A percentile compares a stretch with the other conserved stretches of the same genome.
Conservation (phyloP, 2,329 filamentous ascomycete genomes). For the Fusarium phyllophilum region DNA sequence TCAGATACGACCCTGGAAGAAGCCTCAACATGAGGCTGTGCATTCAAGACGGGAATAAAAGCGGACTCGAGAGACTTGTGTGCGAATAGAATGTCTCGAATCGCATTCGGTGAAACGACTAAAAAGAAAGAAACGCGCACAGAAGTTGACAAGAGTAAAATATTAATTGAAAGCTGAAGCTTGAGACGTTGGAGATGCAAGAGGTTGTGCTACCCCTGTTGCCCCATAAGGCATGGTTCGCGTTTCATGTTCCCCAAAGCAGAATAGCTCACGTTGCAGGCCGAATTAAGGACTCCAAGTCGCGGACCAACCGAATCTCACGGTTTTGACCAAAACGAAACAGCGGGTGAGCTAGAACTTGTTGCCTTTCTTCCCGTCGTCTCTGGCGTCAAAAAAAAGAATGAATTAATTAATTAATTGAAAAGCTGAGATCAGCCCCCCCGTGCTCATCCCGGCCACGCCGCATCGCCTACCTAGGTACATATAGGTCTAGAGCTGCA, state of each 20-base stretch:
- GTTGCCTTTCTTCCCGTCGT: not conserved
- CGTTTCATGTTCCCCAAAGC: conserved; percentile 26
- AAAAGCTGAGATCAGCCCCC: conserved; percentile 1
- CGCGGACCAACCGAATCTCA: conserved; percentile 20
- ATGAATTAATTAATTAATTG: not conserved
- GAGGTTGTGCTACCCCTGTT: not conserved
- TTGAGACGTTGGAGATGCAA: conserved; percentile 29
- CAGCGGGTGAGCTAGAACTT: not conserved
- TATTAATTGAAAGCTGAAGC: conserved; percentile 18
- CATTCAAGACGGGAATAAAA: conserved; percentile 18
- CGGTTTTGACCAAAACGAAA: conserved; percentile 10
- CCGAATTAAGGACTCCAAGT: conserved; percentile 29
- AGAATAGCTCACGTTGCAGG: conserved; percentile 31
- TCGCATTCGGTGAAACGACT: conserved; percentile 15
- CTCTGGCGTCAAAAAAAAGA: not conserved
- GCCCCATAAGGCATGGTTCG: conserved; percentile 3
- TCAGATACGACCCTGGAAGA: conserved; percentile 15
- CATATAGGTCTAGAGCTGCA: not conserved
- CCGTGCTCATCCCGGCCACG: conserved; percentile 15
- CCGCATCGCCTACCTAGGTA: not conserved
- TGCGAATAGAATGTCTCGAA: not conserved
- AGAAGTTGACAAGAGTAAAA: conserved; percentile 8
- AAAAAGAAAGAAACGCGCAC: conserved; percentile 27
- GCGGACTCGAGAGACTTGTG: not conserved
- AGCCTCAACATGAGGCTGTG: conserved; percentile 25